Evolutionary conservation across 805 yeast species (phyloP).

Genomic region (Blastobotrys robertii): DNA sequence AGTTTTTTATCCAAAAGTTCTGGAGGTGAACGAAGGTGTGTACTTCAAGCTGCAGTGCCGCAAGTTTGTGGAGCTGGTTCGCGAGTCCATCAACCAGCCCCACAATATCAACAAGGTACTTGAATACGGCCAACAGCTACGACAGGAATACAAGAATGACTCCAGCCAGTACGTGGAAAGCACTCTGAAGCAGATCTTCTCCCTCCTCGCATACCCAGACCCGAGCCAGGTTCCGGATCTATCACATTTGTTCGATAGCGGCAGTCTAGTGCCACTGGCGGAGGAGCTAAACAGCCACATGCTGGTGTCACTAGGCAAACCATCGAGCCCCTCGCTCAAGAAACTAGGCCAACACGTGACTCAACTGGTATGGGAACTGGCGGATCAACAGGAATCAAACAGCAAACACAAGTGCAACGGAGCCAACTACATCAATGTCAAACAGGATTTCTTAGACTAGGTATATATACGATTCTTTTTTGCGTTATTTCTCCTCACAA

Average conservation of each 20-base stretch:
- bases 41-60: slow-evolving; percentile 36
- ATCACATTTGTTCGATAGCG: slow-evolving; percentile 29
- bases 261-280: slow-evolving; percentile 31
- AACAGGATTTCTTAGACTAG: slow-evolving; percentile 34
- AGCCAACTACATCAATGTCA: slow-evolving; percentile 34
- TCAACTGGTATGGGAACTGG: slow-evolving; percentile 28
- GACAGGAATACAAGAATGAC: slow-evolving; percentile 23
- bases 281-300: slow-evolving; percentile 37
- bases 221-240: slow-evolving; percentile 32
- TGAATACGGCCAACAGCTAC: slow-evolving; percentile 32
- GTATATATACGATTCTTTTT: neutral
- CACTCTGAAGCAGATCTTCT: slow-evolving; percentile 37
- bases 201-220: slow-evolving; percentile 43
- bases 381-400: slow-evolving; percentile 14
- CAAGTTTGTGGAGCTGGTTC: slow-evolving; percentile 34
- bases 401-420: slow-evolving; percentile 13
- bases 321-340: slow-evolving; percentile 36
- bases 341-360: slow-evolving; percentile 34
- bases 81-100: slow-evolving; percentile 2
- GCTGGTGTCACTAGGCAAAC: slow-evolving; percentile 35
- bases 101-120: slow-evolving; percentile 28
- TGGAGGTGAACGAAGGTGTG: slow-evolving; percentile 26
- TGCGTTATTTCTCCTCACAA: slow-evolving; percentile 16
- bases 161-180: slow-evolving; percentile 28
- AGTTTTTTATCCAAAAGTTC: slow-evolving; percentile 32